phyloP scores from a whole-genome alignment of 495 filamentous ascomycete genomes.

The Aspergillus ellipticus region DNA sequence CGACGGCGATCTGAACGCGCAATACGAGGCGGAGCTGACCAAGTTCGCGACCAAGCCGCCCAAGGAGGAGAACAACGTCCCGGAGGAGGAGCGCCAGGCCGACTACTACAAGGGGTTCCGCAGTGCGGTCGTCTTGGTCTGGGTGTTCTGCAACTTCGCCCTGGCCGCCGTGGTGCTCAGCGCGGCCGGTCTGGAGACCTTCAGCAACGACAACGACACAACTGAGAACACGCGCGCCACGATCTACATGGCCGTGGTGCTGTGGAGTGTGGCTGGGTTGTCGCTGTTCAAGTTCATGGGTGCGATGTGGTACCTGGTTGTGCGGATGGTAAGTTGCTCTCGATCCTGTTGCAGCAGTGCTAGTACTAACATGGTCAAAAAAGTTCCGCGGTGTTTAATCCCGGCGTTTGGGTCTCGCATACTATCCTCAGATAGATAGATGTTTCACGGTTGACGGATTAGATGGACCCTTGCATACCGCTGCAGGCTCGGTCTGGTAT shows the following conservation, averaged over 20 bases:
- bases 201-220: constrained; percentile 46
- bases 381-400: constrained; percentile 51
- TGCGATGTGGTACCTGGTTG: constrained; percentile 90
- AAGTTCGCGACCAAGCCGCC: constrained; percentile 69
- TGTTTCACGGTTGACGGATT: constrained; percentile 2
- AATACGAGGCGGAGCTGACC: constrained; percentile 82
- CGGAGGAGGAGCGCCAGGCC: constrained; percentile 78
- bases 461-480: not conserved
- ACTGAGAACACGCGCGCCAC: constrained; percentile 50
- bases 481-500: constrained; percentile 1
- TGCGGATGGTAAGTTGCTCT: constrained; percentile 67
- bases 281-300: constrained; percentile 88
- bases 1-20: constrained; percentile 79
- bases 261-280: constrained; percentile 89
- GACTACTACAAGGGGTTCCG: constrained; percentile 98
- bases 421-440: no score
- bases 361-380: constrained; percentile 17
- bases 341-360: not conserved
- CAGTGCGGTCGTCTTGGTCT: constrained; percentile 83
- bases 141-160: constrained; percentile 96
- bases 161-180: constrained; percentile 84
- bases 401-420: not conserved
- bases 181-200: constrained; percentile 71
- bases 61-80: constrained; percentile 58
- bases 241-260: constrained; percentile 85